These are phyloP conservation scores for Cucumis melo DNA, from an alignment of 306 rosid species.

Conservation along the genomic window DNA sequence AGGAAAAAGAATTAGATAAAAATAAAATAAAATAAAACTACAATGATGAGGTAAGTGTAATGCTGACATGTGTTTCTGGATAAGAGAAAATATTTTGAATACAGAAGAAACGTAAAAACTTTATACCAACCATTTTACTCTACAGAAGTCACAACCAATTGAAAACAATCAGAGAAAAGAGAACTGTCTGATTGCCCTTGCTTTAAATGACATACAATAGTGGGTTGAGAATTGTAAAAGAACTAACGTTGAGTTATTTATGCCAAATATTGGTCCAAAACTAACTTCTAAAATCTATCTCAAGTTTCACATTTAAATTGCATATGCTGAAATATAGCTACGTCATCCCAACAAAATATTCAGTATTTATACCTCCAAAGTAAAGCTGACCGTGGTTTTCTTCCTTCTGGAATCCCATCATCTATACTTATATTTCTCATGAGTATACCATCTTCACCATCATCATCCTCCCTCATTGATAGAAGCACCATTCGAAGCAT, in stretches of 20 bases:
- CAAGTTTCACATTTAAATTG: background rate
- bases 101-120: background rate
- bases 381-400: constrained; percentile 62
- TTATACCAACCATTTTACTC: background rate
- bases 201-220: background rate
- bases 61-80: background rate
- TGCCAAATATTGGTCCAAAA: background rate
- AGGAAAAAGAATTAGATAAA: constrained; percentile 2
- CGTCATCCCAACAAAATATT: background rate
- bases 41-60: background rate
- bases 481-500: constrained; percentile 98
- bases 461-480: constrained; percentile 90
- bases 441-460: constrained; percentile 47
- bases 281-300: background rate
- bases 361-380: constrained; percentile 60
- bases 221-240: background rate
- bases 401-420: constrained; percentile 45
- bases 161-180: background rate
- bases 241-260: background rate
- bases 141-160: background rate
- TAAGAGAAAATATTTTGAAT: background rate
- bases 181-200: background rate
- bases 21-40: background rate
- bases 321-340: background rate
- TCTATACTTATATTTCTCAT: constrained; percentile 34